Base-by-base conservation (phyloP, 2,329 filamentous ascomycete genomes). In the Purpureocillium lavendulum region DNA sequence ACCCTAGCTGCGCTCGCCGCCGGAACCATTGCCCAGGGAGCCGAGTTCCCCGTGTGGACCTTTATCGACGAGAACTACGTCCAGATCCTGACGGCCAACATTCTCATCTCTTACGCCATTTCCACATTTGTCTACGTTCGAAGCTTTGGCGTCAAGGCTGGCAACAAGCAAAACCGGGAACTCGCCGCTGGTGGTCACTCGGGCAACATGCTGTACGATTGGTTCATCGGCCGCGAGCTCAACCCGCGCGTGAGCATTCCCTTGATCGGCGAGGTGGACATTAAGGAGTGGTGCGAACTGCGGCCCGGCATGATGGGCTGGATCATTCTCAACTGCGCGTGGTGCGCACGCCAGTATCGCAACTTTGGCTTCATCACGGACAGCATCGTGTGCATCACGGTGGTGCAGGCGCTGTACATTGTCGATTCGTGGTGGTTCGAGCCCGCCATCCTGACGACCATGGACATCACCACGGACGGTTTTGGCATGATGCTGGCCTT, bases 401-500 rank as follows among this genome's bases (percentile, higher is more conserved):
- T 75, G 13, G 82, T 89, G 42, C 90, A 97, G 62, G 70, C 75
- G 1, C 62, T 94, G 43, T 97, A 97, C 61, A 78, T 88, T 6
- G 66, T 96, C 29, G 90, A 97, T 57, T 80, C 80, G 7, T 78
- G 87, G 47, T 88, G 82, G 69, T 92, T 90, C 75, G 90, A 97
- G 60, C 74, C 85, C 0, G 84, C 87, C 2, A 84, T 96, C 45
- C 67, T 96, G 47, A 96, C 89, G 2, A 96, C 88, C 26, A 96
- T 97, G 65, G 90, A 97, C 57, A 84, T 96, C 49, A 94, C 83
- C 38, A 86, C 81, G 32, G 90, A 97, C 52, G 90, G 90, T 6
- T 95, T 97, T 51, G 90, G 90, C 39, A 87, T 87, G 67, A 97
- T 97, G 90, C 73, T 97, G 28, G 72, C 86, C 2, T 96, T 96